Base-by-base conservation (phyloP, 305 asterid genomes). In the Vinca major region DNA sequence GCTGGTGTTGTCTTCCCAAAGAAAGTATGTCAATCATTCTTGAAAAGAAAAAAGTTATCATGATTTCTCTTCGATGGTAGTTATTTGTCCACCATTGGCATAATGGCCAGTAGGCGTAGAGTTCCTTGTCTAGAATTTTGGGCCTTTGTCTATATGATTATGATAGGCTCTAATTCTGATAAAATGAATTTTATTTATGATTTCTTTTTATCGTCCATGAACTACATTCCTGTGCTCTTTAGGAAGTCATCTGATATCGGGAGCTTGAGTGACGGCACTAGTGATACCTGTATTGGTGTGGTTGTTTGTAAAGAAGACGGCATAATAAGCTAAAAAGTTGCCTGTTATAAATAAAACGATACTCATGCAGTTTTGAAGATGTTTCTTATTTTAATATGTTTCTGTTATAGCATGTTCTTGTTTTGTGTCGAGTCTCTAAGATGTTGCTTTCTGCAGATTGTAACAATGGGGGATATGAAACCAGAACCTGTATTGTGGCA, bases 401-500 rank as follows among this genome's bases (percentile, higher is more conserved):
- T 45, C 49, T 45, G 49, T 45, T 45, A 8, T 45, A 45, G 9
- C 2, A 45, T 45, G 11, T 45, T 45, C 11, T 45, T 8, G 10
- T 45, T 45, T 41, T 41, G 7, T 62, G 26, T 69, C 3, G 21
- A 21, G 47, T 48, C 47, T 17, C 60, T 71, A 13, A 12, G 26
- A 17, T 49, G 14, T 14, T 72, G 66, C n/a, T 54, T 58, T 71
- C 45, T 78, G 72, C 84, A 93, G 97, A 83, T 47, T 73, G 99
- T 93, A 65, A 70, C 89, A 5, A 36, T 78, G 19, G 91, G 86
- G 72, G 97, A 93, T 81, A 74, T 93, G 62, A 85, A 83, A 83
- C 96, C 99, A 5, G 95, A 81, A 1, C 97, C 97, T 37, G 87
- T 71, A 70, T 91, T 91, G 60, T 93, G 99, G 99, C 99, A 93